These are phyloP conservation scores for Candida easanensis DNA, from an alignment of 805 yeast genomes.

Conservation along the genomic window DNA sequence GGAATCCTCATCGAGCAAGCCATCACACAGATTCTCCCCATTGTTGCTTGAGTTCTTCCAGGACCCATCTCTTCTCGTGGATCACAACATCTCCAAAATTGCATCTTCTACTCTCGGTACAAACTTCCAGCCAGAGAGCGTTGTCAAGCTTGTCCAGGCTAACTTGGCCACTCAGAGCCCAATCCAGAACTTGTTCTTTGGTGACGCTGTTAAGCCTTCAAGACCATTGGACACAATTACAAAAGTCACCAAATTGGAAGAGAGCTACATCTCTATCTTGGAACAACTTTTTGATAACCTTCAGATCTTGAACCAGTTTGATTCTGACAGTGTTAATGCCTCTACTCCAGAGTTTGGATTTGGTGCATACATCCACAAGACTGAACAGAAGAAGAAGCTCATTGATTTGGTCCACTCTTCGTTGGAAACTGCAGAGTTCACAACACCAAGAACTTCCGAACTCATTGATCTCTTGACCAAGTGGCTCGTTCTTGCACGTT, in stretches of 20 bases:
- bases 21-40: slow-evolving; percentile 56
- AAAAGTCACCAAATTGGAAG: slow-evolving; percentile 57
- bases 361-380: slow-evolving; percentile 64
- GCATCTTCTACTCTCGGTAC: slow-evolving; percentile 53
- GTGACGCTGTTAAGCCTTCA: slow-evolving; percentile 30
- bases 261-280: slow-evolving; percentile 73
- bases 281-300: slow-evolving; percentile 61
- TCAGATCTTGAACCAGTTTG: slow-evolving; percentile 58
- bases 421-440: slow-evolving; percentile 32
- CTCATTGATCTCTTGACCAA: slow-evolving; percentile 58
- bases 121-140: slow-evolving; percentile 8
- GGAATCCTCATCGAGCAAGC: slow-evolving; percentile 53
- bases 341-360: slow-evolving; percentile 84
- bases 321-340: slow-evolving; percentile 42
- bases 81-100: slow-evolving; percentile 46
- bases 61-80: slow-evolving; percentile 44
- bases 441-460: slow-evolving; percentile 41
- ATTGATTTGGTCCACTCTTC: slow-evolving; percentile 29
- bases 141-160: slow-evolving; percentile 37
- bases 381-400: slow-evolving; percentile 41
- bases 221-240: slow-evolving; percentile 28
- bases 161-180: slow-evolving; percentile 56
- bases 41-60: slow-evolving; percentile 74
- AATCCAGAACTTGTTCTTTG: slow-evolving; percentile 60
- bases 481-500: slow-evolving; percentile 61